Base-by-base conservation (phyloP, 305 asterid genomes). In the Fraxinus angustifolia region DNA sequence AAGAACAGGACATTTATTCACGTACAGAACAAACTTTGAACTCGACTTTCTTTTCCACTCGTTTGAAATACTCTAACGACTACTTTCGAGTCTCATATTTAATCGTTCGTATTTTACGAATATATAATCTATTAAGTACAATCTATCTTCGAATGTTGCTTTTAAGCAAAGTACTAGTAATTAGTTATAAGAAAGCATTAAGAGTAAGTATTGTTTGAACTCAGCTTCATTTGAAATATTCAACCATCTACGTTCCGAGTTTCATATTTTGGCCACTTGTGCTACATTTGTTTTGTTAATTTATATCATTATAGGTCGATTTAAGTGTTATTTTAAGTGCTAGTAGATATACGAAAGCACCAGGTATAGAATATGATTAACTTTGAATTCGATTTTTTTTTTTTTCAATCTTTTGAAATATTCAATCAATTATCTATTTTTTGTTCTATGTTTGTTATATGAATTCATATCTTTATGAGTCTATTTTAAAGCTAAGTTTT, bases 1-100 rank as follows among this genome's bases (percentile, higher is more conserved):
- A 86, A 82, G 88, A 87, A 85, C 87, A 83, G 86, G 87, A 79
- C 67, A 82, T 86, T 86, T 85, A 82, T 84, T 82, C 84, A 73
- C 70, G 84, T 76, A 42, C 31, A 86, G 86, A 77, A 81, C 79
- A 62, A 78, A 77, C 80, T 58, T 83, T 84, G 75, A 83, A 82
- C 88, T 81, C 76, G 56, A 86, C 87, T 77, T 82, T 74, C 80
- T 86, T 83, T 88, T 86, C 85, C 87, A 86, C 86, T 88, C 85
- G 79, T 85, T 78, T 36, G 76, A 77, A 80, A 28, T 78, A 78
- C 23, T 34, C 34, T 77, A 78, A 75, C 30, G 30, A 77, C 34
- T 33, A 77, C 21, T 12, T 77, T 56, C 2, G 10, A 68, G 3
- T 31, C 74, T 68, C 40, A 68, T 68, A 68, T 68, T 12, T 31